Evolutionary conservation across 2,329 filamentous ascomycete genomes (phyloP), one percentile per base, ranked within the genome.

Genomic region (Fusarium proliferatum): DNA sequence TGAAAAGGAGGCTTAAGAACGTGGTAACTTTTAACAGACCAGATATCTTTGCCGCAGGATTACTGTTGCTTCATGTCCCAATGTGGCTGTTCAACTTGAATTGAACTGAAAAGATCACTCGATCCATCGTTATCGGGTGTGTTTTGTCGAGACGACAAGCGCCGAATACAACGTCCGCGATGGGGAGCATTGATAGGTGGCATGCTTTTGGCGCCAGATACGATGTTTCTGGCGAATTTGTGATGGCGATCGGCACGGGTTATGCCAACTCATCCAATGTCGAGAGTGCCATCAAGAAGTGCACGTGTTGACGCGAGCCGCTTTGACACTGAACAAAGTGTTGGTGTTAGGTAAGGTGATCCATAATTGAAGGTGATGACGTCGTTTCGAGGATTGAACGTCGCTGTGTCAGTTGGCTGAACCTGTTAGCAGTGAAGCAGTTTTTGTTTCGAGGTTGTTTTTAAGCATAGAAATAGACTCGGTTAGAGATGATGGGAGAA

Each of bases 191-290:
- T 55, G 38, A 39, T 48, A 33, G 23, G 39, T 59, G 49, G 33
- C 33, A 52, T 55, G 28, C 15, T 46, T 43, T 28, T 52, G 57
- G n/a, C 33, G 23, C 26, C 26, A 51, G 38, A 36, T 23, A 64
- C 41, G 43, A 41, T 42, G 26, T 21, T 49, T 62, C 38, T 61
- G 46, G 39, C 62, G 53, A 67, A 46, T 46, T 49, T 52, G 38
- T 58, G 28, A 61, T 74, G 42, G 38, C 53, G 71, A 73, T 71
- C 61, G n/a, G n/a, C 71, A 60, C 43, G 55, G 58, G 41, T 48
- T 36, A 41, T 42, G 38, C 49, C 38, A 21, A 11, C 48, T 30
- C 49, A 33, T 57, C 38, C 49, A 41, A 33, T 56, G 34, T 51
- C 34, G 49, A 26, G 42, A 67, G 56, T 28, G 23, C 23, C 28